A percentile compares a stretch with the other conserved stretches of the same genome.
These are phyloP conservation scores for Thalassiosira mediterranea DNA, from an alignment of 352 stramenopile species.

Conservation along the genomic window DNA sequence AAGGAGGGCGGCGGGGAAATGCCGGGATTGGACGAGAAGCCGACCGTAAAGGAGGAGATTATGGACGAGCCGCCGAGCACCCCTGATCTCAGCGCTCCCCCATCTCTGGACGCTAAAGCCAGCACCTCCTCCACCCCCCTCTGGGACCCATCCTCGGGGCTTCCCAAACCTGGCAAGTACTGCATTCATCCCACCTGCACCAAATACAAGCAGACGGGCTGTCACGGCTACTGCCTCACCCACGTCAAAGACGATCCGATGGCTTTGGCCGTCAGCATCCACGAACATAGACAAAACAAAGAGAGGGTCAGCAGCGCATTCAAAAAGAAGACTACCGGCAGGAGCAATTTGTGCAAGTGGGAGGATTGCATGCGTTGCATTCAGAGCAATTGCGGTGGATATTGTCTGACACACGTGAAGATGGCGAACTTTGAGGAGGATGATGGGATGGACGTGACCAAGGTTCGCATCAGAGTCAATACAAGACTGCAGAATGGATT, in stretches of 20 bases:
- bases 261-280: not conserved
- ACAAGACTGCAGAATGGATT: slow-evolving; percentile 27
- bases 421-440: slow-evolving; percentile 20
- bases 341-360: slow-evolving; percentile 27
- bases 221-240: slow-evolving; percentile 22
- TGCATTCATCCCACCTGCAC: slow-evolving; percentile 11
- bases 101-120: not conserved
- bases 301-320: not conserved
- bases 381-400: slow-evolving; percentile 31
- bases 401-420: slow-evolving; percentile 31
- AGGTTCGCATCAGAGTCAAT: slow-evolving; percentile 19
- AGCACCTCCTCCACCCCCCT: not conserved
- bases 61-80: not conserved
- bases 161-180: slow-evolving; percentile 14
- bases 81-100: not conserved
- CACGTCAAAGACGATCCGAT: slow-evolving; percentile 8
- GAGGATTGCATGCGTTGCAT: slow-evolving; percentile 24
- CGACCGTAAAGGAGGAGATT: not conserved
- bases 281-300: too few relatives aligned
- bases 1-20: not conserved
- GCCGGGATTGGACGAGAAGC: not conserved
- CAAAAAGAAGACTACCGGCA: slow-evolving; percentile 12
- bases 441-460: slow-evolving; percentile 18
- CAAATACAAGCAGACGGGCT: slow-evolving; percentile 23
- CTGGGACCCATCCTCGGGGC: too few relatives aligned